A percentile compares a stretch with the other conserved stretches of the same genome.
These are phyloP conservation scores for Sarocladiaceae sp. DNA, from an alignment of 2,329 filamentous ascomycete species.

Conservation along the genomic window DNA sequence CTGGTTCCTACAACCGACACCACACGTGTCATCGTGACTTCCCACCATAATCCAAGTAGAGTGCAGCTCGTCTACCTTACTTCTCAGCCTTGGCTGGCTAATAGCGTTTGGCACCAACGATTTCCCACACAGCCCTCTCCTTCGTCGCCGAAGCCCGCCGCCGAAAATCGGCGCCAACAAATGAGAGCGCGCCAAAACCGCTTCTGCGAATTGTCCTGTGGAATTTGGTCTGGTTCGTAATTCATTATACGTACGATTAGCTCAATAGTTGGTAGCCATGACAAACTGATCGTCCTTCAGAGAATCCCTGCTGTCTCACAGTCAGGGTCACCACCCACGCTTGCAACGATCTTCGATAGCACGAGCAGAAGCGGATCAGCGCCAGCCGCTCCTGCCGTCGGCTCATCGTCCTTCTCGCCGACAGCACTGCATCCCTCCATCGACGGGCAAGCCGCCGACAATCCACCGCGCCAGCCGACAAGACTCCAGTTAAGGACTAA, in stretches of 20 bases:
- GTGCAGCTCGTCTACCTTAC: too few relatives aligned
- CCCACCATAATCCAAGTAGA: background rate
- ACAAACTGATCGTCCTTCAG: too few relatives aligned
- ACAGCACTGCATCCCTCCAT: background rate
- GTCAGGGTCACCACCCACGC: background rate
- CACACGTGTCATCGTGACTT: too few relatives aligned
- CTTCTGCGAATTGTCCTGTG: conserved; percentile 7
- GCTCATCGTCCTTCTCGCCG: conserved; percentile 1
- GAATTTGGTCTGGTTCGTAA: too few relatives aligned
- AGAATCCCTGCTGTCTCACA: too few relatives aligned
- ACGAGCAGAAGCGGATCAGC: background rate
- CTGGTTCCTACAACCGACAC: too few relatives aligned
- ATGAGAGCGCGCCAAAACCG: conserved; percentile 7
- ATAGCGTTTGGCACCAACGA: background rate
- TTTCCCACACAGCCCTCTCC: background rate
- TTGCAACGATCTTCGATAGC: conserved; percentile 1
- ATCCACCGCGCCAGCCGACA: conserved; percentile 8
- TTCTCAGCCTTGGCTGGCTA: conserved; percentile 6
- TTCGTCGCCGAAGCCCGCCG: background rate
- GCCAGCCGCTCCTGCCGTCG: conserved; percentile 2
- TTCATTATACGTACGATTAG: too few relatives aligned
- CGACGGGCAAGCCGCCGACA: conserved; percentile 5
- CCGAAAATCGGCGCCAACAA: conserved; percentile 3
- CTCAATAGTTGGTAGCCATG: too few relatives aligned
- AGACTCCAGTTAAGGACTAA: conserved; percentile 9